phyloP scores from a whole-genome alignment of 345 rosid species.

The Heritiera fomes region DNA sequence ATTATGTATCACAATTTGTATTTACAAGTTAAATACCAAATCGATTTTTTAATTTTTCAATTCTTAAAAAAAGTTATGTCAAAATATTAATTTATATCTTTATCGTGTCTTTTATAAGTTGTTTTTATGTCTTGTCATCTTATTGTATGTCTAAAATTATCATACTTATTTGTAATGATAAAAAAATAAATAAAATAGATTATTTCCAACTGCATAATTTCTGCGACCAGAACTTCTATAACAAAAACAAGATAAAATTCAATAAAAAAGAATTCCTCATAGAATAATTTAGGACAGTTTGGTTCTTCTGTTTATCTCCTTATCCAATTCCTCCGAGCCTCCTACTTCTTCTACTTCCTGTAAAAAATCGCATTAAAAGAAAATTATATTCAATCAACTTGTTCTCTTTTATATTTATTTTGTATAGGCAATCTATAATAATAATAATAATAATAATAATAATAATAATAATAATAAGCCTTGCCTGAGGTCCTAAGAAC shows the following conservation, averaged over 20 bases:
- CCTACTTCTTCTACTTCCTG: conserved; percentile 65
- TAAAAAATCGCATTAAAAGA: background rate
- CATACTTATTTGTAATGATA: no score
- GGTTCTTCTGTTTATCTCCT: conserved; percentile 30
- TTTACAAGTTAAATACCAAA: no score
- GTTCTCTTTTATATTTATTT: no score
- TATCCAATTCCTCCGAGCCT: conserved; percentile 49
- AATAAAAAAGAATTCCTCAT: background rate
- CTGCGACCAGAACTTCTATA: no score
- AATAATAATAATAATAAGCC: background rate
- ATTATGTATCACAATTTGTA: no score
- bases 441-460: no score
- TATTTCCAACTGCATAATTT: no score
- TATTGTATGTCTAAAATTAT: background rate
- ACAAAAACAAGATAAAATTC: background rate
- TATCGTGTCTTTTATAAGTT: no score
- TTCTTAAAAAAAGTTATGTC: no score
- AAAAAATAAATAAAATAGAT: background rate
- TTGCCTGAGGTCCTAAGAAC: conserved; percentile 63
- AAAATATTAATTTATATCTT: no score
- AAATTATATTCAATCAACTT: background rate
- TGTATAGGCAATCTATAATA: background rate
- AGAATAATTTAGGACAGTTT: conserved; percentile 5
- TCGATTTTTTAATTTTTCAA: no score
- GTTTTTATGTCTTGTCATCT: no score